phyloP scores from a whole-genome alignment of 345 rosid species.

The Salix arbutifolia region DNA sequence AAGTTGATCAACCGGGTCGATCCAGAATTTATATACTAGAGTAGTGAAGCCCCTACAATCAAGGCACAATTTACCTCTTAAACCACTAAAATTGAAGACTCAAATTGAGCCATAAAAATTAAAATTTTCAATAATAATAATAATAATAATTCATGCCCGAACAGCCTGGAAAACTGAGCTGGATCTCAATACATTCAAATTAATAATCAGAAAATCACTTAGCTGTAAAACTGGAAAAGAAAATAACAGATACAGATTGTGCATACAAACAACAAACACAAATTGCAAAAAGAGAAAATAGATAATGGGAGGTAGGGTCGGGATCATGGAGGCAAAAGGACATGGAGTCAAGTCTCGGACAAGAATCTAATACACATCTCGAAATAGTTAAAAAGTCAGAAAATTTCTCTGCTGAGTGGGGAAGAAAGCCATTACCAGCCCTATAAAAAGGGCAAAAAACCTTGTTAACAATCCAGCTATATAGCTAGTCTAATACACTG shows the following conservation, averaged over 20 bases:
- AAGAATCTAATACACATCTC: slow-evolving; percentile 5
- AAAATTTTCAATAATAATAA: no score
- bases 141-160: no score
- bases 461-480: background rate
- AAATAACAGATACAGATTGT: background rate
- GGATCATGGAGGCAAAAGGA: background rate
- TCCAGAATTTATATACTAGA: no score
- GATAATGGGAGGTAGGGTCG: background rate
- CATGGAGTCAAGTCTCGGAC: background rate
- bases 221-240: background rate
- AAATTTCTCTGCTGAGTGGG: background rate
- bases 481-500: background rate
- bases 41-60: no score
- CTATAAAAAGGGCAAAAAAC: background rate
- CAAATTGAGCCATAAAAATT: no score
- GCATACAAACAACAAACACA: background rate
- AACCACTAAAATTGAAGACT: no score
- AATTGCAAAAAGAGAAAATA: background rate
- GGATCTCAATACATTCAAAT: no score
- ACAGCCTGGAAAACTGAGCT: background rate
- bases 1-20: no score
- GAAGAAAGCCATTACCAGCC: background rate
- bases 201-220: no score
- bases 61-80: no score
- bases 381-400: background rate